Conservation (phyloP, 768 basidiomycete species). For the Lentinula guzmanii region DNA sequence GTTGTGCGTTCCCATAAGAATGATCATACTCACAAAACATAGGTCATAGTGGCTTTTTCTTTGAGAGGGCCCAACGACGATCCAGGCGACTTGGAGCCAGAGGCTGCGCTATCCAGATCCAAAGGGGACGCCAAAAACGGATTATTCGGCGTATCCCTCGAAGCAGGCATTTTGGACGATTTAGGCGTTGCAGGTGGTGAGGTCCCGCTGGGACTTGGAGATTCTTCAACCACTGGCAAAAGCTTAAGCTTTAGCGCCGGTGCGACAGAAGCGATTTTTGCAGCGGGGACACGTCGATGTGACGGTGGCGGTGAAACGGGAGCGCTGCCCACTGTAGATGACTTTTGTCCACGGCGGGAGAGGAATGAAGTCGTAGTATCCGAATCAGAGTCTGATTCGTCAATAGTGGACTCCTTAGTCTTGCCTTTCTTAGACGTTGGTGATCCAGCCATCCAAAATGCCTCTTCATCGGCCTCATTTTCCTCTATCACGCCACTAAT, state of each 20-base stretch:
- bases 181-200: constrained; percentile 5
- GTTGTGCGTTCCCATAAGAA: not conserved
- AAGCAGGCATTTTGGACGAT: constrained; percentile 15
- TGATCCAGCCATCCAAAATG: constrained; percentile 21
- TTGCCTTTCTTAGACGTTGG: constrained; percentile 10
- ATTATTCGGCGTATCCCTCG: constrained; percentile 46
- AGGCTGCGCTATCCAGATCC: constrained; percentile 7
- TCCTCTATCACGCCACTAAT: constrained; percentile 15
- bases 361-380: not conserved
- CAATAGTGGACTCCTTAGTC: not conserved
- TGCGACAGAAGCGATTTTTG: not conserved
- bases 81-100: constrained; percentile 3
- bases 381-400: not conserved
- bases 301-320: constrained; percentile 8
- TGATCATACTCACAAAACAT: constrained; percentile 39
- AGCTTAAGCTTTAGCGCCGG: not conserved
- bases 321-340: not conserved
- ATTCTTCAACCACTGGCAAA: not conserved
- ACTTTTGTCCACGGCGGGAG: not conserved
- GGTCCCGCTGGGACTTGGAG: not conserved
- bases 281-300: not conserved
- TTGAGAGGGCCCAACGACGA: constrained; percentile 11
- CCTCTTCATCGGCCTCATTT: constrained; percentile 23
- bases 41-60: constrained; percentile 40
- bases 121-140: constrained; percentile 33